Conservation (phyloP, 148 eudicot species). For the Gaultheria prostrata region DNA sequence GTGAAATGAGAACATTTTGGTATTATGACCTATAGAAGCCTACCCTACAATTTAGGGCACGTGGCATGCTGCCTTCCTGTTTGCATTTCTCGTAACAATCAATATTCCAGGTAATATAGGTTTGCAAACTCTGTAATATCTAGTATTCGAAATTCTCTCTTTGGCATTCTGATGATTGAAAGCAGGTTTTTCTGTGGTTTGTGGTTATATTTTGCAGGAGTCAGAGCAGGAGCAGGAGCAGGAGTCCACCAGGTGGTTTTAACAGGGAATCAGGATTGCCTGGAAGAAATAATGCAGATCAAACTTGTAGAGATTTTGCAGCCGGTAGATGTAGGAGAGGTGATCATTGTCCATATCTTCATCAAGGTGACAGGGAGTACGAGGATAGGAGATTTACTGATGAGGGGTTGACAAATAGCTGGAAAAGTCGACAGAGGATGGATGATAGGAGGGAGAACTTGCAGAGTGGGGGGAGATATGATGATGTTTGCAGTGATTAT, state of each 20-base stretch:
- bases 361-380: slow-evolving; percentile 11
- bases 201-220: slow-evolving; percentile 24
- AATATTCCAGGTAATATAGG: background rate
- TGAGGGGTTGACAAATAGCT: background rate
- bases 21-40: background rate
- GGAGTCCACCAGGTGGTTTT: slow-evolving; percentile 21
- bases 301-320: slow-evolving; percentile 25
- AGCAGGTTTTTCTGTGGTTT: background rate
- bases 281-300: slow-evolving; percentile 20
- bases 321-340: slow-evolving; percentile 33
- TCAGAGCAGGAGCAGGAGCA: slow-evolving; percentile 41
- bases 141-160: background rate
- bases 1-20: background rate
- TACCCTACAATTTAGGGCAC: background rate
- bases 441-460: slow-evolving; percentile 10
- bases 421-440: slow-evolving; percentile 15
- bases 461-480: slow-evolving; percentile 5
- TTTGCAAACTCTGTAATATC: background rate
- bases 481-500: slow-evolving; percentile 20
- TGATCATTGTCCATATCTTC: slow-evolving; percentile 24
- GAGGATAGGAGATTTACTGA: slow-evolving; percentile 16
- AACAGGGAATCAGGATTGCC: slow-evolving; percentile 14
- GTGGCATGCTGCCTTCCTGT: background rate
- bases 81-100: background rate
- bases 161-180: background rate